phyloP scores from a whole-genome alignment of 257 asterid species.

The Rehmannia glutinosa region DNA sequence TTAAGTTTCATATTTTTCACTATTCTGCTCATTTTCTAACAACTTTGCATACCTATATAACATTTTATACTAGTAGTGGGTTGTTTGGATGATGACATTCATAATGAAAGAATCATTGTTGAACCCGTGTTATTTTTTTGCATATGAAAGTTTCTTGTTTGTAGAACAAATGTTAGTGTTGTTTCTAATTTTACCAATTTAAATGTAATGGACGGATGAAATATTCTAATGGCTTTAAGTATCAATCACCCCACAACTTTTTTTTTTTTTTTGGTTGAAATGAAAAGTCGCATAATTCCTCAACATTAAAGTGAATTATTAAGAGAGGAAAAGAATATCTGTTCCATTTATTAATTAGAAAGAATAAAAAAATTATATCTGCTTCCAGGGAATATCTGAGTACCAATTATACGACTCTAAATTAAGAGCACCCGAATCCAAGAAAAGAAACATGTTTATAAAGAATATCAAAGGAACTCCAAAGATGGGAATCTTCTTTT shows the following conservation, averaged over 20 bases:
- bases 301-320: slow-evolving; percentile 30
- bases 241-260: slow-evolving; percentile 60
- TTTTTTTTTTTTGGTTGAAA: slow-evolving; percentile 35
- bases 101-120: no score
- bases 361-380: slow-evolving; percentile 22
- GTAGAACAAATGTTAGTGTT: no score
- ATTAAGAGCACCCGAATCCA: slow-evolving; percentile 41
- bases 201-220: slow-evolving; percentile 33
- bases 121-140: no score
- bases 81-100: no score
- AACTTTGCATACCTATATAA: no score
- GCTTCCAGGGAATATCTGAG: slow-evolving; percentile 68
- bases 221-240: slow-evolving; percentile 59
- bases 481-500: slow-evolving; percentile 78
- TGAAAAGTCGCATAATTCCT: slow-evolving; percentile 77
- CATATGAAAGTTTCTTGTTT: no score
- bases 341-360: slow-evolving; percentile 42
- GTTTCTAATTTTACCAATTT: not conserved
- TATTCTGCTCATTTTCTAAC: no score
- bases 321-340: slow-evolving; percentile 45
- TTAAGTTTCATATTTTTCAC: no score
- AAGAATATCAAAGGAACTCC: slow-evolving; percentile 28
- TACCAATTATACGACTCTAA: slow-evolving; percentile 55
- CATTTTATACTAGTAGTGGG: no score
- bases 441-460: slow-evolving; percentile 26